phyloP scores from a whole-genome alignment of 2,329 filamentous ascomycete genomes.

The Metarhizium brunneum region DNA sequence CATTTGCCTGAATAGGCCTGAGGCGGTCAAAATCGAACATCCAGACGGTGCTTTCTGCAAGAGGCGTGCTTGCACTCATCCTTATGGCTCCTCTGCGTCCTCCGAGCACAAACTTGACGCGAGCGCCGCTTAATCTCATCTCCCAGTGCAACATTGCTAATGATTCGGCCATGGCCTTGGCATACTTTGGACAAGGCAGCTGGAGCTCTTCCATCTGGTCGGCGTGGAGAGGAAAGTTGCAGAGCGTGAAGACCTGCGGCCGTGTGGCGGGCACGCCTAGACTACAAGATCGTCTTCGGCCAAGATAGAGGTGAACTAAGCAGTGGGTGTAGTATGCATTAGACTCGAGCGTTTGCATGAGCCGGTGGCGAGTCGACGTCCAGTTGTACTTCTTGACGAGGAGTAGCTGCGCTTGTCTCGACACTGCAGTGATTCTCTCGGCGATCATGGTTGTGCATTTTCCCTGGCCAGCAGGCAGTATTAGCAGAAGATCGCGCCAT shows the following conservation, averaged over 20 bases:
- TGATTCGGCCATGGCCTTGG: constrained; percentile 35
- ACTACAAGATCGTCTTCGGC: constrained; percentile 17
- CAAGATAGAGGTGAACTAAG: constrained; percentile 39
- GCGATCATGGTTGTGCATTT: constrained; percentile 19
- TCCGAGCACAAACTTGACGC: constrained; percentile 46
- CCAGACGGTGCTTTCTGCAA: constrained; percentile 31
- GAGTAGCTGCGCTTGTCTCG: constrained; percentile 5
- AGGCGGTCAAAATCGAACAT: constrained; percentile 39
- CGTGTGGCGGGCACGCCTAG: not conserved
- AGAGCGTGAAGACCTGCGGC: constrained; percentile 26
- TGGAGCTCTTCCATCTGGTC: constrained; percentile 38
- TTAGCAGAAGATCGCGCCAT: constrained; percentile 12
- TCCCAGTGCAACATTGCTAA: constrained; percentile 43
- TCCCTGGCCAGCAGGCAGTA: constrained; percentile 11
- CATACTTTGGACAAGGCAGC: constrained; percentile 26
- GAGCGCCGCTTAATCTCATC: constrained; percentile 37
- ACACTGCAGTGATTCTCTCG: constrained; percentile 18
- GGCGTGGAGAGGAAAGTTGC: constrained; percentile 39
- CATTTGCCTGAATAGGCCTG: constrained; percentile 23
- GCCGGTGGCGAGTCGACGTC: not conserved
- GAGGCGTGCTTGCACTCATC: not conserved
- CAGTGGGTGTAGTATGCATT: constrained; percentile 30
- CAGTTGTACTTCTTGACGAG: constrained; percentile 13
- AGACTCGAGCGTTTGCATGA: constrained; percentile 10
- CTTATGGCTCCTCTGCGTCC: constrained; percentile 3